Base-by-base conservation (phyloP, 805 yeast genomes). In the Wickerhamiella kurtzmanii region DNA sequence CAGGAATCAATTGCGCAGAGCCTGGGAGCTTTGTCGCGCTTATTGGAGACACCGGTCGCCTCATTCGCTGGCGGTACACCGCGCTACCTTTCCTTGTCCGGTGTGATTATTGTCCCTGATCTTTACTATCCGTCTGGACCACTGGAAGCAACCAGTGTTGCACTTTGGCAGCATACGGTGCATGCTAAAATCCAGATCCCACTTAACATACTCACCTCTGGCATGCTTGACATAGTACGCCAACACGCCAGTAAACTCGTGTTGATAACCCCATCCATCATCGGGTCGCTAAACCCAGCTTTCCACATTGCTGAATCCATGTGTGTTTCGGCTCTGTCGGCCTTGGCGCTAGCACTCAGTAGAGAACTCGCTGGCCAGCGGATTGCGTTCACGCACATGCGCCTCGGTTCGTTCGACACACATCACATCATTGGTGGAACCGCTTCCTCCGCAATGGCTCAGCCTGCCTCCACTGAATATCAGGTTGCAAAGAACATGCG, bases 71-170 rank as follows among this genome's bases (percentile, higher is more conserved):
- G 78, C 4, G 79, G 80, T 0, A 63, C 65, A 15, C 71, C 80
- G 11, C 82, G 76, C 54, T 65, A 60, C 38, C 71, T 81, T 51
- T 65, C 68, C 44, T 69, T 85, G 18, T 72, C 72, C n/a, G 84
- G 83, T 2, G 77, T 82, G 16, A 62, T 86, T 6, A 68, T 83
- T 38, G 66, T 84, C 2, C 94, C 95, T 0, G 82, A 77, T 54
- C 69, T 79, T 48, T 75, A 70, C 55, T 79, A 75, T 62, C 82
- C 84, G 3, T 62, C 76, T 2, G 87, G 86, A 0, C 84, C 85
- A 0, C 65, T 79, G 18, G 85, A 80, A 53, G 67, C 73, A 41
- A 63, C 76, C n/a, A 56, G 73, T 9, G 59, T 69, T 13, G 62
- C 65, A 11, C 68, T 73, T n/a, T 77, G 84, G 84, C 58, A 60